These are phyloP conservation scores for Venturia nashicola DNA, from an alignment of 2,329 filamentous ascomycete genomes.

Conservation along the genomic window DNA sequence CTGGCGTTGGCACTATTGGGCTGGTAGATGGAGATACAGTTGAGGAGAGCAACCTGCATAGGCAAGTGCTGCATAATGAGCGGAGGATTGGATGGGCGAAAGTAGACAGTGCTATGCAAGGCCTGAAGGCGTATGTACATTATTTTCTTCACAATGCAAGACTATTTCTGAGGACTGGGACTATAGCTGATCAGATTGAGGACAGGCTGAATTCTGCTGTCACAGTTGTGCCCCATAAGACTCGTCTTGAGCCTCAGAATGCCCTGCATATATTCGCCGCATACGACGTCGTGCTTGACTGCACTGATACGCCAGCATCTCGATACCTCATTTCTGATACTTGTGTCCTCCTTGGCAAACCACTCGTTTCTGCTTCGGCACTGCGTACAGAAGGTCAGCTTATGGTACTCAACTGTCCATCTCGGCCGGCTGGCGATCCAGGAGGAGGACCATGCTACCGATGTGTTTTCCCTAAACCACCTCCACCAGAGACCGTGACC, in stretches of 20 bases:
- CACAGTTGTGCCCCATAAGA: constrained; percentile 48
- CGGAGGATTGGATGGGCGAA: constrained; percentile 62
- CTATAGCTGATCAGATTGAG: neutral
- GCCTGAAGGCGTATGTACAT: constrained; percentile 29
- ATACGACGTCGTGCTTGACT: constrained; percentile 85
- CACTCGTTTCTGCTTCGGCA: constrained; percentile 80
- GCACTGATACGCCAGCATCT: constrained; percentile 84
- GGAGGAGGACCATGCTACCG: constrained; percentile 77
- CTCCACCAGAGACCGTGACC: constrained; percentile 68
- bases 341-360: constrained; percentile 66
- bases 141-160: neutral
- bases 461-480: constrained; percentile 81
- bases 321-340: constrained; percentile 89
- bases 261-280: constrained; percentile 51
- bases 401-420: constrained; percentile 74
- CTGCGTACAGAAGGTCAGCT: constrained; percentile 83
- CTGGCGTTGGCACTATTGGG: constrained; percentile 73
- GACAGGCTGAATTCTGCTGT: constrained; percentile 60
- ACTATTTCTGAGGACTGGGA: neutral
- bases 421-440: constrained; percentile 43
- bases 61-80: constrained; percentile 73
- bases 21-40: constrained; percentile 81
- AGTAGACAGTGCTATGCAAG: constrained; percentile 54
- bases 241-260: constrained; percentile 56
- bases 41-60: constrained; percentile 81